Evolutionary conservation across 2,329 filamentous ascomycete genomes (phyloP).

Genomic region (Fusarium avenaceum): DNA sequence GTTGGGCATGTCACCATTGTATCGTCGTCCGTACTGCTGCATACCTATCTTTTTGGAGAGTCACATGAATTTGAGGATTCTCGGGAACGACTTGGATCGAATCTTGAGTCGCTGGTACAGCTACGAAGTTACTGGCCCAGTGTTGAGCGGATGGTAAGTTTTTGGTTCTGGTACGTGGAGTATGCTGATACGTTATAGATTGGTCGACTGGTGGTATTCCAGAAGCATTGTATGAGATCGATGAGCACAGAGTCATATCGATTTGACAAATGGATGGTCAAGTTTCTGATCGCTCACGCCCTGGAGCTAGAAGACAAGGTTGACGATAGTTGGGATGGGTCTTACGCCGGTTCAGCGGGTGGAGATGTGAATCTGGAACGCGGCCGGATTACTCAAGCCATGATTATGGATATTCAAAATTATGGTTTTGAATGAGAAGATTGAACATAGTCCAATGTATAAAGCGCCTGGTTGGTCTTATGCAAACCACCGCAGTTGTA

Average conservation of each 20-base stretch:
- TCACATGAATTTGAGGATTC: constrained; percentile 48
- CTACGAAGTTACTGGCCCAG: constrained; percentile 53
- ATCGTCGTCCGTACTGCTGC: constrained; percentile 53
- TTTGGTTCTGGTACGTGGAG: rapidly evolving
- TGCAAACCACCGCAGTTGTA: too few relatives aligned
- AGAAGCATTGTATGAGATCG: constrained; percentile 51
- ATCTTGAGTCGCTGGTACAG: constrained; percentile 51
- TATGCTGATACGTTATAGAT: constrained; percentile 43
- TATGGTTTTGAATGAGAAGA: neutral
- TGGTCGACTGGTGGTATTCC: constrained; percentile 52
- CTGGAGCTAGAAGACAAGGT: constrained; percentile 50
- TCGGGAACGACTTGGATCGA: constrained; percentile 49
- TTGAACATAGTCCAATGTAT: neutral
- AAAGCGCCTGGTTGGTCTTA: too few relatives aligned
- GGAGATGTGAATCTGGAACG: constrained; percentile 33
- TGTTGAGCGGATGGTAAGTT: constrained; percentile 52
- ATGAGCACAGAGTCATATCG: constrained; percentile 49
- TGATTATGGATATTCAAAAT: constrained; percentile 44
- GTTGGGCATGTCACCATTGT: constrained; percentile 55
- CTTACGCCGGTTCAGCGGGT: neutral
- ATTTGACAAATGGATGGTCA: constrained; percentile 65
- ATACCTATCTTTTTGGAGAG: constrained; percentile 53
- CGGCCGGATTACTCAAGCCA: constrained; percentile 39
- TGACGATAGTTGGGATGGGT: constrained; percentile 45
- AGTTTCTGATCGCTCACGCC: constrained; percentile 56